Evolutionary conservation across 495 filamentous ascomycete genomes (phyloP), one percentile per base, ranked within the genome.

Genomic region (Bacidia rubella): DNA sequence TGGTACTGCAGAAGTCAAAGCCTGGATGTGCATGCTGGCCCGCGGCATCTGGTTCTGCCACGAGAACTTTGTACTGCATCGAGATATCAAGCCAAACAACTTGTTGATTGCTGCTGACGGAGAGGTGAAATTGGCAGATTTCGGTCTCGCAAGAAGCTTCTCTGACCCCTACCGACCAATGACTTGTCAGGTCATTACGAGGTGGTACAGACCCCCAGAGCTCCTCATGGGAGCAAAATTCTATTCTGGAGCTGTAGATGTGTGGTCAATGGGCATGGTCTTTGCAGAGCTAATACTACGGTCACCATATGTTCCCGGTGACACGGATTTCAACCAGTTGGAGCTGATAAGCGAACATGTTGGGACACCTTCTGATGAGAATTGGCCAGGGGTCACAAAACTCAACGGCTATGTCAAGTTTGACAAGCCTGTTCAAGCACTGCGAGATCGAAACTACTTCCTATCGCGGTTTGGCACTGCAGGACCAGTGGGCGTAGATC

Each of bases 71-170:
- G 78, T 99, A 2, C 72, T 99, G 41, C 93, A 99, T 69, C 85
- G 92, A 56, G 93, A 99, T 72, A 97, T 99, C 72, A 99, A 99
- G 65, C 90, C 92, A 27, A 97, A 97, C 77, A 97, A 99, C 68
- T 70, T 97, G 62, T 77, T 99, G 44, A 92, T 97, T 55, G 88
- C 89, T 12, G 82, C 87, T 11, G 83, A 95, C 62, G 90, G 92
- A 20, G 85, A 90, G 62, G 78, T 97, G 54, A 99, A 93, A 64
- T 76, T 99, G 42, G 93, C 92, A 4, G 92, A 99, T 83, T 99
- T 99, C 63, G 92, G 92, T 72, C 77, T 97, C 24, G 92, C 92
- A 11, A 71, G 93, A 54, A 77, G 75, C 35, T 95, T 96, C 62
- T 80, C 86, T 1, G 92, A 99, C 64, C 93, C 93, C 0, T 86